A percentile compares a stretch with the other conserved stretches of the same genome.
Evolutionary conservation across 2,329 filamentous ascomycete species (phyloP).

Genomic region (Fusarium redolens): DNA sequence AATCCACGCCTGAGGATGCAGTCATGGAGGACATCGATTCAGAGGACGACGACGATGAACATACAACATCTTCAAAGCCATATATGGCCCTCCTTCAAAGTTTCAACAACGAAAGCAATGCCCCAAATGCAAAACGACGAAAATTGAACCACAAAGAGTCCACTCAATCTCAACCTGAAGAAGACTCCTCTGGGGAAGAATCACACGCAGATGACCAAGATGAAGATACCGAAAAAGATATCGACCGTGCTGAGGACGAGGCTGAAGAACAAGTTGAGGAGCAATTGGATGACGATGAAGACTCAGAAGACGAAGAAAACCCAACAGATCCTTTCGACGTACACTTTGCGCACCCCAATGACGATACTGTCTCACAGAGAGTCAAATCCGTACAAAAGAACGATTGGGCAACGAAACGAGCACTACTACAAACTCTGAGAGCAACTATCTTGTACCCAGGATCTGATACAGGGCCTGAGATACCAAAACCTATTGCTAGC

Average conservation of each 20-base stretch:
- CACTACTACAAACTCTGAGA: slow-evolving; percentile 59
- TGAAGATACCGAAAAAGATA: slow-evolving; percentile 59
- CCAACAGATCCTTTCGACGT: slow-evolving; percentile 79
- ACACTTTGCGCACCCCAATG: slow-evolving; percentile 79
- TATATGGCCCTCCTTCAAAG: slow-evolving; percentile 71
- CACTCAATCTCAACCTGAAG: slow-evolving; percentile 35
- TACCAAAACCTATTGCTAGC: slow-evolving; percentile 50
- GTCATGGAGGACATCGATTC: slow-evolving; percentile 53
- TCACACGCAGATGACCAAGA: slow-evolving; percentile 56
- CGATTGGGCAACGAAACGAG: slow-evolving; percentile 63
- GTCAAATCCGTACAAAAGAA: slow-evolving; percentile 62
- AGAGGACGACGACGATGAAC: slow-evolving; percentile 60
- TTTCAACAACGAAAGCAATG: slow-evolving; percentile 59
- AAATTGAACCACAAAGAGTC: slow-evolving; percentile 60
- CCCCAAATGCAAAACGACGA: slow-evolving; percentile 65
- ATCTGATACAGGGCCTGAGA: slow-evolving; percentile 49
- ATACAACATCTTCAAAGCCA: slow-evolving; percentile 58
- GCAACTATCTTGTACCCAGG: slow-evolving; percentile 61
- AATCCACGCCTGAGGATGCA: slow-evolving; percentile 50
- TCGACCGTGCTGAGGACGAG: slow-evolving; percentile 46
- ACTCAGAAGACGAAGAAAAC: slow-evolving; percentile 65
- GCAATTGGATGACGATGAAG: slow-evolving; percentile 43
- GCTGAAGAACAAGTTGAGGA: slow-evolving; percentile 46
- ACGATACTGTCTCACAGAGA: slow-evolving; percentile 66
- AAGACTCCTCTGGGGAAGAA: slow-evolving; percentile 25